Evolutionary conservation across 768 basidiomycete species (phyloP).

Genomic region (Trametes villosa): DNA sequence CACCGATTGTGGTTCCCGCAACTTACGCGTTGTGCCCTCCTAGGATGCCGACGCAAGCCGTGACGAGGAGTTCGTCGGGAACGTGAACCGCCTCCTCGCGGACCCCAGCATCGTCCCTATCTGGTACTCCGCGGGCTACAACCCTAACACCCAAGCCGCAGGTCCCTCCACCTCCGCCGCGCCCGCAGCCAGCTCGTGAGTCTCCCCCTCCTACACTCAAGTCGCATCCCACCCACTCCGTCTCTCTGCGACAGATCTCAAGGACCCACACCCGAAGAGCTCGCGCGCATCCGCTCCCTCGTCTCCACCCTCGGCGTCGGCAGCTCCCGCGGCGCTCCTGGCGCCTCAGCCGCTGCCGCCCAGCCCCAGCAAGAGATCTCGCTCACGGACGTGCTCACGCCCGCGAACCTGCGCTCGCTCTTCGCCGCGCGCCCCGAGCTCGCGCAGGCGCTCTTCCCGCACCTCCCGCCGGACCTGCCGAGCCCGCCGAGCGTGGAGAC

Average conservation of each 20-base stretch:
- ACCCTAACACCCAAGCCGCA: constrained; percentile 38
- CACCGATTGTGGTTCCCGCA: not conserved
- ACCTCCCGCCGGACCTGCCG: constrained; percentile 80
- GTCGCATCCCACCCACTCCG: not conserved
- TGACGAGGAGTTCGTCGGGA: constrained; percentile 73
- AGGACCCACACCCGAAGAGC: constrained; percentile 65
- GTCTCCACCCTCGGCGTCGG: constrained; percentile 39
- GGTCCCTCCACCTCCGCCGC: constrained; percentile 52
- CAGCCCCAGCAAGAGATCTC: constrained; percentile 53
- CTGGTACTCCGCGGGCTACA: constrained; percentile 62
- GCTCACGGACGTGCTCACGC: constrained; percentile 76
- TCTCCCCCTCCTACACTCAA: not conserved
- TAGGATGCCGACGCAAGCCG: constrained; percentile 70
- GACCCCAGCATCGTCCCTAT: constrained; percentile 65
- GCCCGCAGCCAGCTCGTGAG: constrained; percentile 23
- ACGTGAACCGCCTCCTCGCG: constrained; percentile 70
- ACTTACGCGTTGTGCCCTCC: constrained; percentile 1
- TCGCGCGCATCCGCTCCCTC: constrained; percentile 62
- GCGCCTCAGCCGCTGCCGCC: not conserved
- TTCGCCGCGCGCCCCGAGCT: constrained; percentile 73
- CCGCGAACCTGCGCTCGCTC: constrained; percentile 71
- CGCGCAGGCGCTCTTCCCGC: constrained; percentile 72
- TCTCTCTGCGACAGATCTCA: constrained; percentile 13
- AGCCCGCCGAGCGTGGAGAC: constrained; percentile 68
- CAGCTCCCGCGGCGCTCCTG: constrained; percentile 7